Conservation (phyloP, 2,329 filamentous ascomycete genomes). For the Gyromitra esculenta region DNA sequence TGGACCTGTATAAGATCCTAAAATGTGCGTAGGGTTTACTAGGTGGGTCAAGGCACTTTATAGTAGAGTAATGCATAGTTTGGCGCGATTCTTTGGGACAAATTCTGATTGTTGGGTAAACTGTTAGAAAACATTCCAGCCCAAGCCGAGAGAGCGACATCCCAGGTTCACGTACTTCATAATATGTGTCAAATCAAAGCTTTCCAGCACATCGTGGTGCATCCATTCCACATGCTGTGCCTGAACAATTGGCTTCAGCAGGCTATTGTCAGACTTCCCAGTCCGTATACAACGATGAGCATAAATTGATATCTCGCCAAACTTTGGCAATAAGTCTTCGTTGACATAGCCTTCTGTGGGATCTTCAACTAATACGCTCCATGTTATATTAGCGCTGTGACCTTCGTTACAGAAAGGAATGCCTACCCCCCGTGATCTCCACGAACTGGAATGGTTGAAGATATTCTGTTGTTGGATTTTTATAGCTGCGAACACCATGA, state of each 20-base stretch:
- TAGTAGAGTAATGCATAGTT: too few relatives aligned
- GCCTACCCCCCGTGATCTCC: neutral
- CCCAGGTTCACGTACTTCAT: neutral
- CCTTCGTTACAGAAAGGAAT: too few relatives aligned
- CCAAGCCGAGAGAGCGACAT: too few relatives aligned
- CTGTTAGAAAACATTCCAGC: too few relatives aligned
- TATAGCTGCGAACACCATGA: too few relatives aligned
- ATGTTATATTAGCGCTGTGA: too few relatives aligned
- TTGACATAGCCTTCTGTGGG: neutral
- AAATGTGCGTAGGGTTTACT: too few relatives aligned
- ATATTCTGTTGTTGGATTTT: neutral
- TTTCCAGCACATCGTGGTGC: neutral
- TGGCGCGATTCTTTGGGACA: too few relatives aligned
- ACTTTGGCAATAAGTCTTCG: neutral
- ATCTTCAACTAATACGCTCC: neutral
- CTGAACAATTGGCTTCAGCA: neutral
- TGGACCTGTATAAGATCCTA: too few relatives aligned
- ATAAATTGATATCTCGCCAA: conserved; percentile 5
- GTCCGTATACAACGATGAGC: neutral
- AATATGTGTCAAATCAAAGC: conserved; percentile 1
- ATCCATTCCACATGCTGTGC: neutral
- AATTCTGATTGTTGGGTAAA: too few relatives aligned
- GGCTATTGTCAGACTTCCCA: neutral
- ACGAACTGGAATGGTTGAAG: conserved; percentile 4
- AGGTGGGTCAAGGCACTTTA: too few relatives aligned